Conservation (phyloP, 805 yeast genomes). For the Millerago galiae region DNA sequence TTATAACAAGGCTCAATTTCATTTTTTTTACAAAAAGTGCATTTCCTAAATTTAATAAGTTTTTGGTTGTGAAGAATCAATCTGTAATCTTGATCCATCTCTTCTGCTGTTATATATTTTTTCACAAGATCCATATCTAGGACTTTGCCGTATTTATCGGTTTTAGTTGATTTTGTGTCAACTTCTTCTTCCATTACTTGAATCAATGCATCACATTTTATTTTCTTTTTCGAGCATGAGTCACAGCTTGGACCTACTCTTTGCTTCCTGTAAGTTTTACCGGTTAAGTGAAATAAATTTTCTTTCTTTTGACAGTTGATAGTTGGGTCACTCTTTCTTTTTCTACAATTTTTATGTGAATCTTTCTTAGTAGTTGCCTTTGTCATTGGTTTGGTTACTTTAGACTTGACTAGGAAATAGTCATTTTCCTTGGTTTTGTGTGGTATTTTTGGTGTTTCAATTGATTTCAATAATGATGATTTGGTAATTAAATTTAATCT, state of each 20-base stretch:
- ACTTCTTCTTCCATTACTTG: conserved; percentile 1
- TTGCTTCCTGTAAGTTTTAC: conserved; percentile 5
- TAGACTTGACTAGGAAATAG: background rate
- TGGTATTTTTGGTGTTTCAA: background rate
- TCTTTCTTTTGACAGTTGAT: conserved; percentile 29
- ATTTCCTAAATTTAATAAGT: conserved; percentile 7
- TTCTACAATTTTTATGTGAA: background rate
- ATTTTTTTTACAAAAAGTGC: conserved; percentile 6
- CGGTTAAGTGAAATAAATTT: conserved; percentile 2
- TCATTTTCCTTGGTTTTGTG: background rate
- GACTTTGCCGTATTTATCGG: conserved; percentile 2
- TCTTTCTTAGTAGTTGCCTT: background rate
- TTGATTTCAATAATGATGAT: background rate
- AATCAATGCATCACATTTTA: conserved; percentile 9
- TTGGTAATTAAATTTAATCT: background rate
- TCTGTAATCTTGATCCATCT: background rate
- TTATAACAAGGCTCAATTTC: conserved; percentile 3
- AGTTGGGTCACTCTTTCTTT: background rate
- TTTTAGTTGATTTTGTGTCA: background rate
- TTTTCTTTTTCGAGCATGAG: conserved; percentile 4
- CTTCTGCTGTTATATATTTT: conserved; percentile 1
- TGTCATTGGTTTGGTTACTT: too few relatives aligned
- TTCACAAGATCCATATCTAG: background rate
- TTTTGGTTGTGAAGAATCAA: background rate
- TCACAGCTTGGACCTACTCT: conserved; percentile 10